Evolutionary conservation across 148 eudicot species (phyloP).

Genomic region (Silene conica): DNA sequence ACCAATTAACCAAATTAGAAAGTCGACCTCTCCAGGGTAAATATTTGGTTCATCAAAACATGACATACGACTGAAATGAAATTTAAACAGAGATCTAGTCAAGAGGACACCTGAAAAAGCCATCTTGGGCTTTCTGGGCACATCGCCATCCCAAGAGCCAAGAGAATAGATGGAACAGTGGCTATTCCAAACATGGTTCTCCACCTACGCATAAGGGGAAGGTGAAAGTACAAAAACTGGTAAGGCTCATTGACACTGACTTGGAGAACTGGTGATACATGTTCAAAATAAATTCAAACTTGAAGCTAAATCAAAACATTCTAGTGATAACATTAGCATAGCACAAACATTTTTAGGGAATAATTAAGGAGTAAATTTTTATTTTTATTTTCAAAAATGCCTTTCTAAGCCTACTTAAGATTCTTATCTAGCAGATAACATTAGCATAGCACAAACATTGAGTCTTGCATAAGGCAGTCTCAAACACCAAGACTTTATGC

Average conservation of each 20-base stretch:
- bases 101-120: conserved; percentile 74
- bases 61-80: not conserved
- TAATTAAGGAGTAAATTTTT: too few species aligned
- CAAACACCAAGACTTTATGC: too few species aligned
- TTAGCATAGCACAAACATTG: too few species aligned
- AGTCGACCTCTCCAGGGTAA: not conserved
- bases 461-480: too few species aligned
- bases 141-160: conserved; percentile 89
- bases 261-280: not conserved
- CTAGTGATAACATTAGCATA: too few species aligned
- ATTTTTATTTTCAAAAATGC: too few species aligned
- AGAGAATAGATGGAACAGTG: conserved; percentile 66
- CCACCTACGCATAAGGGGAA: conserved; percentile 54
- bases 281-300: not conserved
- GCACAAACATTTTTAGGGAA: too few species aligned
- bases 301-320: not conserved
- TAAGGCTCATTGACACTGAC: not conserved
- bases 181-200: conserved; percentile 95
- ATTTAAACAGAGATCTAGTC: conserved; percentile 7
- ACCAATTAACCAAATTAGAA: conserved; percentile 10
- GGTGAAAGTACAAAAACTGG: not conserved
- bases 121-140: conserved; percentile 98
- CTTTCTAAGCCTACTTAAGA: too few species aligned
- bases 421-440: too few species aligned
- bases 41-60: conserved; percentile 3